These are phyloP conservation scores for Cercospora beticola DNA, from an alignment of 2,329 filamentous ascomycete species.

Conservation along the genomic window DNA sequence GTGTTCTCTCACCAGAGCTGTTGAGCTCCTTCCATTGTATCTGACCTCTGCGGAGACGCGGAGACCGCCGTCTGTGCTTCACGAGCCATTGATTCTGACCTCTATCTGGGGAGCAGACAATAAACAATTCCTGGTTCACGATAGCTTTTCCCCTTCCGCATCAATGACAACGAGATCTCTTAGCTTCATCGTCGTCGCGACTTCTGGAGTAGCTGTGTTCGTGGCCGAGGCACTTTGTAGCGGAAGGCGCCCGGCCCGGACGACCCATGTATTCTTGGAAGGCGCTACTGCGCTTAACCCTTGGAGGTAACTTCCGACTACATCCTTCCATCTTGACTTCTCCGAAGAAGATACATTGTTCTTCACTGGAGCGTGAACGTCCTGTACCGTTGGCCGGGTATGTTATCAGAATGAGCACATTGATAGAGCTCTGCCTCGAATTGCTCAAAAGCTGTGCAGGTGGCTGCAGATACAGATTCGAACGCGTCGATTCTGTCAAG, in stretches of 20 bases:
- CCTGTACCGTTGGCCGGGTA: no score
- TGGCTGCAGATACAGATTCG: background rate
- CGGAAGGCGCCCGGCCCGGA: background rate
- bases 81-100: background rate
- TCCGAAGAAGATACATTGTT: no score
- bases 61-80: background rate
- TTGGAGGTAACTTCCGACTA: background rate
- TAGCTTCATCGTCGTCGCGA: background rate
- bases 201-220: background rate
- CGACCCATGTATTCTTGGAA: background rate
- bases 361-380: no score
- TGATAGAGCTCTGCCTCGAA: background rate
- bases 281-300: background rate
- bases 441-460: background rate
- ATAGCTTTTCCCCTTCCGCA: background rate
- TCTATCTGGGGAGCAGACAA: background rate
- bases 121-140: background rate
- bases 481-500: background rate
- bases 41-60: background rate
- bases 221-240: background rate
- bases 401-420: background rate
- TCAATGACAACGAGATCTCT: background rate
- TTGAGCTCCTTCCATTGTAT: background rate
- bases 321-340: no score
- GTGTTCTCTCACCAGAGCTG: background rate